phyloP scores from a whole-genome alignment of 1,284 basidiomycete species.

The Pyrrhoderma lamaoense region DNA sequence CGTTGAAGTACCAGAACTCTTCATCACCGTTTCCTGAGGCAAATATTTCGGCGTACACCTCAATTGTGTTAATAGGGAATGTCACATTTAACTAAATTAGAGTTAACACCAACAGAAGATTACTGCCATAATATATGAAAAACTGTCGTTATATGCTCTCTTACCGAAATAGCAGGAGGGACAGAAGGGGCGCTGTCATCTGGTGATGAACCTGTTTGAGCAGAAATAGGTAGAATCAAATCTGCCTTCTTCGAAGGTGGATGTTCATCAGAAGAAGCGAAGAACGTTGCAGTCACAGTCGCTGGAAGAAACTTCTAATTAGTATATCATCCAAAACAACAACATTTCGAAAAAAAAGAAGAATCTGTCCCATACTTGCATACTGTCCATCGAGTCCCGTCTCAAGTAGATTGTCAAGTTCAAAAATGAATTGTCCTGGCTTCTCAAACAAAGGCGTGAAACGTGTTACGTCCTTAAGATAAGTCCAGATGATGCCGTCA shows the following conservation, averaged over 20 bases:
- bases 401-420: conserved; percentile 63
- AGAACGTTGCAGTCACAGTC: conserved; percentile 62
- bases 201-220: conserved; percentile 52
- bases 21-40: conserved; percentile 69
- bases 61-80: conserved; percentile 58
- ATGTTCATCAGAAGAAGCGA: conserved; percentile 45
- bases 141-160: too few relatives aligned
- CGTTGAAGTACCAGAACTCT: conserved; percentile 77
- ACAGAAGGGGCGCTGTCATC: conserved; percentile 54
- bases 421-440: conserved; percentile 59
- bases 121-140: too few relatives aligned
- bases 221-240: conserved; percentile 62
- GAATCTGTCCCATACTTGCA: conserved; percentile 40
- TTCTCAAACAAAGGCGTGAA: conserved; percentile 64
- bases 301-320: conserved; percentile 37
- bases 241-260: conserved; percentile 55
- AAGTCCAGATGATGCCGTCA: conserved; percentile 73
- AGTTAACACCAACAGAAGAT: too few relatives aligned
- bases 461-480: conserved; percentile 67
- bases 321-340: background rate
- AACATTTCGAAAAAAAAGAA: background rate
- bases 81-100: conserved; percentile 52
- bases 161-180: conserved; percentile 63
- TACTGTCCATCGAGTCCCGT: conserved; percentile 57
- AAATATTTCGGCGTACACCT: conserved; percentile 63